Percentiles rank a stretch among this genome's conserved stretches.
Evolutionary conservation across 2,329 filamentous ascomycete genomes (phyloP).

Genomic region (Penicillium occitanis): DNA sequence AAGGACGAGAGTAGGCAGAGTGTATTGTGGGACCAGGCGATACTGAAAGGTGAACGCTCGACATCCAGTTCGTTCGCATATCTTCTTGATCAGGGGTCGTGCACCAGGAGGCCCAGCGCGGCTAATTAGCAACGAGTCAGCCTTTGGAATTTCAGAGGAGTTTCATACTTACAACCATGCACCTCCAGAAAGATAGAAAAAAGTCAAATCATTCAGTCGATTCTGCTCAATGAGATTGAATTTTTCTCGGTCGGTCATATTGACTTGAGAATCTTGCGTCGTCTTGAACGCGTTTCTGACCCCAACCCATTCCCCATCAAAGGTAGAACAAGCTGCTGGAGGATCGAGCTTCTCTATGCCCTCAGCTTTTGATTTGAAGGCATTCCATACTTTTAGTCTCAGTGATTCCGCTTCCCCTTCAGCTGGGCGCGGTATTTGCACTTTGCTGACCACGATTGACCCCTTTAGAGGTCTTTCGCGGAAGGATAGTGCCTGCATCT

Average conservation of each 20-base stretch:
- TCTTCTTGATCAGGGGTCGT: constrained; percentile 8
- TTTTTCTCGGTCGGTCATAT: constrained; percentile 4
- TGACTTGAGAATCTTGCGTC: neutral
- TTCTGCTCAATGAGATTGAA: constrained; percentile 5
- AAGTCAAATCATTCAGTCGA: constrained; percentile 11
- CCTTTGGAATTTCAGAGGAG: neutral
- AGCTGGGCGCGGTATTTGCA: neutral
- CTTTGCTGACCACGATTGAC: constrained; percentile 16
- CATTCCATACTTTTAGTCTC: constrained; percentile 6
- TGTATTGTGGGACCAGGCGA: constrained; percentile 12
- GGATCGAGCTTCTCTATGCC: constrained; percentile 11
- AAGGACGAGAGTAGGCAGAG: neutral
- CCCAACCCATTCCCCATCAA: constrained; percentile 11
- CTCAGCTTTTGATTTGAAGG: constrained; percentile 13
- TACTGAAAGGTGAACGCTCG: constrained; percentile 16
- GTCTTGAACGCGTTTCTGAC: neutral
- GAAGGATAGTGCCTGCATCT: constrained; percentile 15
- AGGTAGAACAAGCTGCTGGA: constrained; percentile 2
- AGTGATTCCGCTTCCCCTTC: neutral
- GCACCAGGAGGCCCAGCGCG: constrained; percentile 11
- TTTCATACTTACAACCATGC: constrained; percentile 16
- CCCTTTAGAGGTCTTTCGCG: constrained; percentile 14
- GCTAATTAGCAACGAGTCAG: constrained; percentile 2
- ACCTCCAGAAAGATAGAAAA: constrained; percentile 14
- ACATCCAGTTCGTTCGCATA: neutral